Percentiles rank a stretch among this genome's conserved stretches.
Evolutionary conservation across 164 flowering plant species (phyloP).

Genomic region (Umbellularia californica): DNA sequence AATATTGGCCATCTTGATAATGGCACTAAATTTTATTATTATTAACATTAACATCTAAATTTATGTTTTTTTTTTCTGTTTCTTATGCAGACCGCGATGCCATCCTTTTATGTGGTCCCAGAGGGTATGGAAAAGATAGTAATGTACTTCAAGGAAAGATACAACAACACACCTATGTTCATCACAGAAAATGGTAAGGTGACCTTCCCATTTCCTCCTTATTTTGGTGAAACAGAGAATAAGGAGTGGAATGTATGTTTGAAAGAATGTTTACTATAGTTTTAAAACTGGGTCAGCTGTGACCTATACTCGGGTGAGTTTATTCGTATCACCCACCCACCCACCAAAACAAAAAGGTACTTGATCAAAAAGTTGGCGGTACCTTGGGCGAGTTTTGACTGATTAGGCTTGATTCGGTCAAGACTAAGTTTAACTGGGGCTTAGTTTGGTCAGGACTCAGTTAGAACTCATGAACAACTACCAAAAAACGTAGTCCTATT

Average conservation of each 20-base stretch:
- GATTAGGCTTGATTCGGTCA: too few species aligned
- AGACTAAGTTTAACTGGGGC: too few species aligned
- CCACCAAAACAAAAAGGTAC: too few species aligned
- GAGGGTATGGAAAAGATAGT: slow-evolving; percentile 12
- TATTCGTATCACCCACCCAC: too few species aligned
- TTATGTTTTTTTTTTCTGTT: background rate
- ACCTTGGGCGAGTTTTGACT: too few species aligned
- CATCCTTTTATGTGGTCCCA: slow-evolving; percentile 10
- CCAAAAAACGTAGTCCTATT: too few species aligned
- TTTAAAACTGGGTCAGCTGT: too few species aligned
- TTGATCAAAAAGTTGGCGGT: too few species aligned
- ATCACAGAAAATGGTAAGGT: slow-evolving; percentile 27
- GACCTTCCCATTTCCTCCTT: background rate
- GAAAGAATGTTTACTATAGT: too few species aligned
- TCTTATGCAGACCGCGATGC: slow-evolving; percentile 11
- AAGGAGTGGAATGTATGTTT: background rate
- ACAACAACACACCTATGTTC: slow-evolving; percentile 22
- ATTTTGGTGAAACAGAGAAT: background rate
- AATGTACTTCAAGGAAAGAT: slow-evolving; percentile 12
- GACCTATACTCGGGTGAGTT: too few species aligned
- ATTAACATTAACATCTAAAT: background rate
- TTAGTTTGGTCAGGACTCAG: too few species aligned
- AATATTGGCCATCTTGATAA: background rate
- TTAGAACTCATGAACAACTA: too few species aligned
- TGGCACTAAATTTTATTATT: background rate